Evolutionary conservation across 2,329 filamentous ascomycete species (phyloP).

Genomic region (Clarireedia homoeocarpa): DNA sequence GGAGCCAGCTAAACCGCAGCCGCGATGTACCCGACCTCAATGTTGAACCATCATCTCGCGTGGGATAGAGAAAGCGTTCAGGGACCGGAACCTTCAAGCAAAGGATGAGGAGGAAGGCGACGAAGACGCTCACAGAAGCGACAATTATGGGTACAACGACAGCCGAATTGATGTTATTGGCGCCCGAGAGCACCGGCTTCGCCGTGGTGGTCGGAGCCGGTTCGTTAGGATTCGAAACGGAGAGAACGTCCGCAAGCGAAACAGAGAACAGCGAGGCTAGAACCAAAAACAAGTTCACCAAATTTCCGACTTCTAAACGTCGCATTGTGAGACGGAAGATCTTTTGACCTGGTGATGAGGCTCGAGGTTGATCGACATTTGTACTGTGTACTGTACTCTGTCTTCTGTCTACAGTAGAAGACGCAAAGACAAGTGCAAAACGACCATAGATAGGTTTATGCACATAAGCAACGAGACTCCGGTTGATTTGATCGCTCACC

Average conservation of each 20-base stretch:
- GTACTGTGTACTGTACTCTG: neutral
- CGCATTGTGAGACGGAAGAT: constrained; percentile 1
- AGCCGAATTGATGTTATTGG: constrained; percentile 1
- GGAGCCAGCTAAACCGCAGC: constrained; percentile 1
- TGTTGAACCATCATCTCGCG: neutral
- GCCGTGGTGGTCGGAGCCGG: neutral
- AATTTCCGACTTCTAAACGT: neutral
- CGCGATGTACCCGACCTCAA: neutral
- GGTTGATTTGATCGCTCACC: neutral
- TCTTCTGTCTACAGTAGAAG: neutral
- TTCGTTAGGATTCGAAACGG: neutral
- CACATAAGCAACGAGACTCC: too few relatives aligned
- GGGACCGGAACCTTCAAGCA: constrained; percentile 4
- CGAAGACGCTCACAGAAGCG: constrained; percentile 4
- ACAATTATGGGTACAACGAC: constrained; percentile 5
- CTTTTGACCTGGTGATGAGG: constrained; percentile 1
- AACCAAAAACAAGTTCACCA: neutral
- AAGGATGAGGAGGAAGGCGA: constrained; percentile 4
- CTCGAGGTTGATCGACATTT: constrained; percentile 6
- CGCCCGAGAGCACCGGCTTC: neutral
- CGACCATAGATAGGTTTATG: too few relatives aligned
- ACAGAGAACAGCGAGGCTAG: neutral
- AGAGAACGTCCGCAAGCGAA: constrained; percentile 5
- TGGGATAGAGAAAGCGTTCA: neutral
- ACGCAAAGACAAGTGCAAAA: neutral